Base-by-base conservation (phyloP, 2,329 filamentous ascomycete species). In the Lecanosticta acicola region DNA sequence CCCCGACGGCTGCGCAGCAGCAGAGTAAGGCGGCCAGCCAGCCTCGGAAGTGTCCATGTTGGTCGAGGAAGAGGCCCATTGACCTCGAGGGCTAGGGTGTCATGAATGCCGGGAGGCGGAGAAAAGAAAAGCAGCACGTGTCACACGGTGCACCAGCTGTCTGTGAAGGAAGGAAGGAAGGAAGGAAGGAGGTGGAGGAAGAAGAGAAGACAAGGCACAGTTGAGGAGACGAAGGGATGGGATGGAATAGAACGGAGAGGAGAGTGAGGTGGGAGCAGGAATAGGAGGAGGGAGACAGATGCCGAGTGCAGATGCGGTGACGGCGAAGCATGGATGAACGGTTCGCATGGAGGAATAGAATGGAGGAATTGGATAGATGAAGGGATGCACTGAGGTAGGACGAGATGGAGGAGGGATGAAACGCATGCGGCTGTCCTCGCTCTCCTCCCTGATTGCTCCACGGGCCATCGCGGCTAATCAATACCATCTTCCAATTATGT, bases 21-120 rank as follows among this genome's bases (percentile, higher is more conserved):
- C 61, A 63, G 20, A 64, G 46, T 40, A 64, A 57, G 54, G 59
- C 53, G 59, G 61, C 61, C 61, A 62, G 60, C 61, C 60, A 62
- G 53, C 59, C 54, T 53, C 51, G 51, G 41, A 55, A 57, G 37
- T 57, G 55, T 54, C 57, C 59, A 55, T 59, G 52, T 41, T 55
- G 49, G 47, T 49, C 39, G 32, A 58, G 51, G 50, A 63, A 58
- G 49, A 61, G 60, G 58, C 60, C 60, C 61, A 64, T 63, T 59
- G 55, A 56, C 54, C 50, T 50, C 41, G 43, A n/a, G 34, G 41
- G 44, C 49, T 49, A 54, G 17, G 46, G 43, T 42, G 32, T 45
- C 49, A 56, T 55, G 42, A 52, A 55, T 48, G 48, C 46, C 17
- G n/a, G n/a, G n/a, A n/a, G n/a, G n/a, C n/a, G n/a, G n/a, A n/a